phyloP scores from a whole-genome alignment of 1,284 basidiomycete genomes.

The Pterulicium gracile region DNA sequence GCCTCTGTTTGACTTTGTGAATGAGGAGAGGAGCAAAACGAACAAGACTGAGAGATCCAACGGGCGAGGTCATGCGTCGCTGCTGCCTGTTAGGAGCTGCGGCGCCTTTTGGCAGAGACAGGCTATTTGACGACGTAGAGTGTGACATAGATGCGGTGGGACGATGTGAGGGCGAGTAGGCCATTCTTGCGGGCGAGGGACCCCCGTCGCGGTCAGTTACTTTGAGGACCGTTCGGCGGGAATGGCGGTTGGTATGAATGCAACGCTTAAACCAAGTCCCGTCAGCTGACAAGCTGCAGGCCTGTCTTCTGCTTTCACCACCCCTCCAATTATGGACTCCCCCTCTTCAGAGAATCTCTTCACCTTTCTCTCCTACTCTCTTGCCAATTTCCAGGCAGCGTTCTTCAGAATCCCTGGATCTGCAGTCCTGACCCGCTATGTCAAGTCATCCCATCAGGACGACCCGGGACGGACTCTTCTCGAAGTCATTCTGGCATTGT shows the following conservation, averaged over 20 bases:
- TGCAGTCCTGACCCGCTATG: slow-evolving; percentile 83
- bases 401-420: slow-evolving; percentile 82
- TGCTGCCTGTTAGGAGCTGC: slow-evolving; percentile 14
- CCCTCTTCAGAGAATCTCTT: slow-evolving; percentile 42
- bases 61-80: slow-evolving; percentile 24
- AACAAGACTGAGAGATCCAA: slow-evolving; percentile 23
- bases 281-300: too few species aligned
- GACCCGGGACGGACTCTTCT: slow-evolving; percentile 89
- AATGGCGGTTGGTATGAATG: too few species aligned
- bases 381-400: slow-evolving; percentile 42
- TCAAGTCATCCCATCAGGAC: slow-evolving; percentile 82
- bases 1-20: too few species aligned
- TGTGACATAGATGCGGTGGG: slow-evolving; percentile 17
- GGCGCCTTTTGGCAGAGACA: slow-evolving; percentile 15
- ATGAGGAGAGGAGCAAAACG: slow-evolving; percentile 13
- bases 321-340: slow-evolving; percentile 9
- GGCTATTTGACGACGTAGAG: slow-evolving; percentile 12
- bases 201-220: not conserved
- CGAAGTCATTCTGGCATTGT: slow-evolving; percentile 83
- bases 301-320: too few species aligned
- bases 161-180: slow-evolving; percentile 19
- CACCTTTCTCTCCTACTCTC: slow-evolving; percentile 42
- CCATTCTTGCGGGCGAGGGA: slow-evolving; percentile 13
- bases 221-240: too few species aligned
- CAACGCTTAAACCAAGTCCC: too few species aligned